These are phyloP conservation scores for Suillus alpinus DNA, from an alignment of 768 basidiomycete species.

Conservation along the genomic window DNA sequence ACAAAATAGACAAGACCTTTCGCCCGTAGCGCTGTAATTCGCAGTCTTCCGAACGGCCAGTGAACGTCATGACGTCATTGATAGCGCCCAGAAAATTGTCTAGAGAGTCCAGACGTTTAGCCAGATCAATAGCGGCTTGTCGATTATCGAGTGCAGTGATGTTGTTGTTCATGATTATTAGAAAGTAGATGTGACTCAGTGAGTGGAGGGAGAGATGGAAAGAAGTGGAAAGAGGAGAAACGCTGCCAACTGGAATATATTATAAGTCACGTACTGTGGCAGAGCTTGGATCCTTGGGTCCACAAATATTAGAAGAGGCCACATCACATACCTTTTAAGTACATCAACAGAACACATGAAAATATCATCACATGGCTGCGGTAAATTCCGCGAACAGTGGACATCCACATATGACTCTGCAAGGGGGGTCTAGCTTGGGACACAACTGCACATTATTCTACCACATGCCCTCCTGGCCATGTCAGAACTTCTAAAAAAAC, in stretches of 20 bases:
- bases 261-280: constrained; percentile 21
- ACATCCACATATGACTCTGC: too few species aligned
- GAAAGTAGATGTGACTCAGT: not conserved
- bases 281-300: constrained; percentile 8
- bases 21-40: constrained; percentile 24
- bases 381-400: not conserved
- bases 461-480: too few species aligned
- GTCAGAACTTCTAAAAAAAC: too few species aligned
- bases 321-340: not conserved
- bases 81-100: constrained; percentile 28
- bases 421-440: too few species aligned
- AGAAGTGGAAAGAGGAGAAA: constrained; percentile 8
- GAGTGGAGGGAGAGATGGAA: not conserved
- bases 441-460: too few species aligned
- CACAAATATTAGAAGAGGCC: not conserved
- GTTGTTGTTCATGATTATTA: constrained; percentile 3
- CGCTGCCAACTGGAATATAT: constrained; percentile 14
- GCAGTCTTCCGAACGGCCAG: constrained; percentile 10
- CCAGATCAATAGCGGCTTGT: constrained; percentile 27
- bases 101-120: constrained; percentile 28
- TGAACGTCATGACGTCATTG: constrained; percentile 19
- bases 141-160: constrained; percentile 17
- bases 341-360: not conserved
- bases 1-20: constrained; percentile 17
- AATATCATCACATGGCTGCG: constrained; percentile 12